Evolutionary conservation across 2,329 filamentous ascomycete genomes (phyloP).

Genomic region (Lasiodiplodia hormozganensis): DNA sequence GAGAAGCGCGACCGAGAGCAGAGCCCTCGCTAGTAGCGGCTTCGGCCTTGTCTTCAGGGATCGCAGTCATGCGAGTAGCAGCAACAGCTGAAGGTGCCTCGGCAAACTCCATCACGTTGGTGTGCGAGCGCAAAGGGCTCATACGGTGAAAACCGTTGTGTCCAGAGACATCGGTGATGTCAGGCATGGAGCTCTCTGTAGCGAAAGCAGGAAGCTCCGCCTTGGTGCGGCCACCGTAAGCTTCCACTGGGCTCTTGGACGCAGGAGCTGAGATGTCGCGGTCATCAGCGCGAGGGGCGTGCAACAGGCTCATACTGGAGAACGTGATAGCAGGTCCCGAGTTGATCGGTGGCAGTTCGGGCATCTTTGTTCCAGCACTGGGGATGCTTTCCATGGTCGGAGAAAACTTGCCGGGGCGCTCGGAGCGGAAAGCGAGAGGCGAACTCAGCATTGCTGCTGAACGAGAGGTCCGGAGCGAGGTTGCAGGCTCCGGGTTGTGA

Average conservation of each 20-base stretch:
- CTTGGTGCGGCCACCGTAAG: neutral
- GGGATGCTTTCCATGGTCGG: neutral
- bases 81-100: neutral
- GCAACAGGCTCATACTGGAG: neutral
- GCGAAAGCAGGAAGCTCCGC: conserved; percentile 5
- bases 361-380: neutral
- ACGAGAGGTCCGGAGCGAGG: neutral
- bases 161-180: neutral
- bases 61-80: neutral
- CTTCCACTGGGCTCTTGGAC: neutral
- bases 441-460: neutral
- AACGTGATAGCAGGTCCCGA: neutral
- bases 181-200: neutral
- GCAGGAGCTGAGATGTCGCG: neutral
- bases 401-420: neutral
- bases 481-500: neutral
- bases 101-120: conserved; percentile 3
- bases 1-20: neutral
- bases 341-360: neutral
- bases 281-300: neutral
- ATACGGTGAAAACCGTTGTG: conserved; percentile 4
- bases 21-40: neutral
- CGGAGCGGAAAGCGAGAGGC: neutral
- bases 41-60: neutral
- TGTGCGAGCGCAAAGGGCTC: neutral